These are phyloP conservation scores for Sporothrix variecibatus DNA, from an alignment of 2,329 filamentous ascomycete species.

Conservation along the genomic window DNA sequence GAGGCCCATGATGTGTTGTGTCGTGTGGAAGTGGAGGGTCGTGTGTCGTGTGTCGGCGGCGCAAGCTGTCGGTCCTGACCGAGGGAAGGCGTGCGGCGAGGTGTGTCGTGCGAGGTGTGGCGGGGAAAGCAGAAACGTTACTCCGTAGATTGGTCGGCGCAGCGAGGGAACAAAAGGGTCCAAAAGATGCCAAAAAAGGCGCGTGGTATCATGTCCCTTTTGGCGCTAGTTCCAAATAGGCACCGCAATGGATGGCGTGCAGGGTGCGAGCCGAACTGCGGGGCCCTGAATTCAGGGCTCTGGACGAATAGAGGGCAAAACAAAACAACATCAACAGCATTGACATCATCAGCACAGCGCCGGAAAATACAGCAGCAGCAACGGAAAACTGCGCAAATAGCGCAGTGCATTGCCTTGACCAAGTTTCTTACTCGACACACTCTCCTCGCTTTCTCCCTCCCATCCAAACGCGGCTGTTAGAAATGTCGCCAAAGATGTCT, in stretches of 20 bases:
- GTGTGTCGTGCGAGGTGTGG: background rate
- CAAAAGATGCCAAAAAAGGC: background rate
- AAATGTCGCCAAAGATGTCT: background rate
- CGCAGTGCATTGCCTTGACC: too few relatives aligned
- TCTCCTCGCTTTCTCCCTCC: background rate
- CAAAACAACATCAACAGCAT: background rate
- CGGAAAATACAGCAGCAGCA: background rate
- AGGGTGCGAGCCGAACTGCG: background rate
- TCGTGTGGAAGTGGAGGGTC: background rate
- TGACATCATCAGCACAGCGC: background rate
- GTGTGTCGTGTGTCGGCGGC: background rate
- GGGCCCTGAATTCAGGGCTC: background rate
- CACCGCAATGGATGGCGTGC: background rate
- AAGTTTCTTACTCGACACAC: background rate
- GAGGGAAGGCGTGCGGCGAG: background rate
- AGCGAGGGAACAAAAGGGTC: background rate
- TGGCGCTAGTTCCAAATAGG: conserved; percentile 8
- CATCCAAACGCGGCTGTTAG: background rate
- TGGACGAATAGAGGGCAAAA: background rate
- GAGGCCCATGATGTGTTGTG: conserved; percentile 51
- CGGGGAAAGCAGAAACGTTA: conserved; percentile 1
- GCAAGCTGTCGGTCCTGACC: background rate
- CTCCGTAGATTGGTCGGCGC: background rate
- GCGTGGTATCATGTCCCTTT: background rate
- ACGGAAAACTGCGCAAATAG: background rate